Evolutionary conservation across 192 early-diverging fungal species (phyloP).

Genomic region (Phycomyces blakesleeanus): DNA sequence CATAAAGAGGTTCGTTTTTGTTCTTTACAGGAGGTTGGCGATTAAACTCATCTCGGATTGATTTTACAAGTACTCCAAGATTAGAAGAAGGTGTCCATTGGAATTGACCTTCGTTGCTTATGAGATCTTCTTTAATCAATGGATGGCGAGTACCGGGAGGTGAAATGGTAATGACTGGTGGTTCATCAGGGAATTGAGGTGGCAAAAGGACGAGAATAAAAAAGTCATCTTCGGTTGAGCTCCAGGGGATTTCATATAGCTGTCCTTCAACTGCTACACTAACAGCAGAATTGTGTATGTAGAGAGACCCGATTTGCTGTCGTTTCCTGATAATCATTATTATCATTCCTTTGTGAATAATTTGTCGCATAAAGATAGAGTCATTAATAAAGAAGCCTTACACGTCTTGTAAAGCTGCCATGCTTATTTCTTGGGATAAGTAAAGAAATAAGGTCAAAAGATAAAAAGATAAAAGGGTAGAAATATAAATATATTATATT

Average conservation of each 20-base stretch:
- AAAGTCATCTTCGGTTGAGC: constrained; percentile 15
- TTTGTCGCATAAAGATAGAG: no score
- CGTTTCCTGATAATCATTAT: constrained; percentile 12
- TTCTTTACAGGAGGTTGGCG: constrained; percentile 33
- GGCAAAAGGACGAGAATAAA: constrained; percentile 42
- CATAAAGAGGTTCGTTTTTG: not conserved
- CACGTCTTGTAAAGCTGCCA: not conserved
- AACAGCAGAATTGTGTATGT: constrained; percentile 21
- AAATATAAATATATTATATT: no score
- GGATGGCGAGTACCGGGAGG: constrained; percentile 48
- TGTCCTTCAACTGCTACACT: constrained; percentile 23
- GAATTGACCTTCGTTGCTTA: constrained; percentile 45
- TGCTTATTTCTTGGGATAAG: no score
- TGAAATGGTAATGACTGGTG: constrained; percentile 48
- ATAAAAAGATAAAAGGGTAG: no score
- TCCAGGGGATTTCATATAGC: constrained; percentile 27
- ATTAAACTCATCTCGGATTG: constrained; percentile 47
- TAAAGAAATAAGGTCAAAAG: no score
- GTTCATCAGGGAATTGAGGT: constrained; percentile 46
- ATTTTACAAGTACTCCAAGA: constrained; percentile 50
- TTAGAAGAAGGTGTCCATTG: constrained; percentile 32
- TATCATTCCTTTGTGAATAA: not conserved
- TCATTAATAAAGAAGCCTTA: no score
- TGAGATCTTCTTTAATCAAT: constrained; percentile 47
- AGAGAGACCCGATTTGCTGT: constrained; percentile 36